Evolutionary conservation across 1,284 basidiomycete genomes (phyloP).

Genomic region (Leccinum fuscescens): DNA sequence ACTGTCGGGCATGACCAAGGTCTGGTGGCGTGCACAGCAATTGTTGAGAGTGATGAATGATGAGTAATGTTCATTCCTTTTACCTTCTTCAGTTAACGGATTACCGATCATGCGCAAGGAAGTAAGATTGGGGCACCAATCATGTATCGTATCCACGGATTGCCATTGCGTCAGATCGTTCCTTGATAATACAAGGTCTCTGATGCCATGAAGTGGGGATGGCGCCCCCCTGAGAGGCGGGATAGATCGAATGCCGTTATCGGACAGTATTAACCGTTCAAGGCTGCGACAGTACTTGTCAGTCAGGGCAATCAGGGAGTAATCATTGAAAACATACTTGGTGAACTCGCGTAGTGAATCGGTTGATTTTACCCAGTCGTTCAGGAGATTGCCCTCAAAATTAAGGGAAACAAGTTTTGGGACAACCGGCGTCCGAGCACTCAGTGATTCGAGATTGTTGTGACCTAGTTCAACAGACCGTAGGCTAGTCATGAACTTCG

Average conservation of each 20-base stretch:
- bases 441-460: constrained; percentile 57
- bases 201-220: constrained; percentile 38
- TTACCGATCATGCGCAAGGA: constrained; percentile 61
- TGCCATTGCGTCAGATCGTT: constrained; percentile 66
- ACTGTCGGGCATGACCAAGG: constrained; percentile 52
- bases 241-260: constrained; percentile 57
- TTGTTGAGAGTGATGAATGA: background rate
- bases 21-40: constrained; percentile 32
- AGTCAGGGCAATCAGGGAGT: constrained; percentile 14
- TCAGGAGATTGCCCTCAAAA: constrained; percentile 70
- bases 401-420: constrained; percentile 59
- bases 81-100: constrained; percentile 55
- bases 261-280: constrained; percentile 65
- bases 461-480: constrained; percentile 73
- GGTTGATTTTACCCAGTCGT: constrained; percentile 58
- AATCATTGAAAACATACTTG: constrained; percentile 41
- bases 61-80: constrained; percentile 4
- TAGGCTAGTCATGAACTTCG: constrained; percentile 59
- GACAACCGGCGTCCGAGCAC: constrained; percentile 20
- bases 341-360: constrained; percentile 47
- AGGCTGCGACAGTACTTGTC: constrained; percentile 16
- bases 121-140: constrained; percentile 64
- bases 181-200: constrained; percentile 62
- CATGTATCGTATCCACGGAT: constrained; percentile 66
- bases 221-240: constrained; percentile 36